These are phyloP conservation scores for Lipomyces japonicus DNA, from an alignment of 805 yeast species.

Conservation along the genomic window DNA sequence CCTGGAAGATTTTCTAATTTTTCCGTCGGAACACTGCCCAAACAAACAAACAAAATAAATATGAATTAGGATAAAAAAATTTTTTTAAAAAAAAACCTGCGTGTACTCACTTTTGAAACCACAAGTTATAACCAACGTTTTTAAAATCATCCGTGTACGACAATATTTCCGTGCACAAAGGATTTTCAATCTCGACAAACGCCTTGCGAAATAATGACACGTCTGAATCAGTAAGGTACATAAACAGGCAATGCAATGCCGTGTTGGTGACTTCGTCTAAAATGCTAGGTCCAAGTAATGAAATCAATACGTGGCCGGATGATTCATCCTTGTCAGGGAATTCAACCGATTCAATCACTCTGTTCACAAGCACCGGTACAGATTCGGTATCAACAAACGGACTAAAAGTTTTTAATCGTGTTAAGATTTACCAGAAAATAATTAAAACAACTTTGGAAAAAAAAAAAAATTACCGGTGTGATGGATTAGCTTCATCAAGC, in stretches of 20 bases:
- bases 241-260: constrained; percentile 68
- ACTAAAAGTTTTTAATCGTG: no score
- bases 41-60: constrained; percentile 5
- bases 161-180: constrained; percentile 68
- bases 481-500: constrained; percentile 4
- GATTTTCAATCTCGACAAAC: constrained; percentile 77
- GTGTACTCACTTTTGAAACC: constrained; percentile 12
- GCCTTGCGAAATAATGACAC: constrained; percentile 67
- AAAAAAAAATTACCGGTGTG: neutral
- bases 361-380: constrained; percentile 42
- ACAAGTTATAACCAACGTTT: constrained; percentile 54
- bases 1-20: constrained; percentile 52
- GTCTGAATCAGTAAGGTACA: constrained; percentile 72
- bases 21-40: constrained; percentile 75
- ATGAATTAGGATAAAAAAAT: neutral
- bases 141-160: constrained; percentile 72
- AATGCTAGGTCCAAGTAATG: constrained; percentile 79
- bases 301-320: constrained; percentile 66
- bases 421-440: no score
- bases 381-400: constrained; percentile 74
- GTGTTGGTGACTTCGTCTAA: constrained; percentile 50
- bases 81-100: neutral
- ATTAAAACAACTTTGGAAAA: neutral
- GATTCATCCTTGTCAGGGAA: constrained; percentile 90
- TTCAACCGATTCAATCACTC: constrained; percentile 50